phyloP scores from a whole-genome alignment of 768 basidiomycete genomes.

The Pisolithus microcarpus region DNA sequence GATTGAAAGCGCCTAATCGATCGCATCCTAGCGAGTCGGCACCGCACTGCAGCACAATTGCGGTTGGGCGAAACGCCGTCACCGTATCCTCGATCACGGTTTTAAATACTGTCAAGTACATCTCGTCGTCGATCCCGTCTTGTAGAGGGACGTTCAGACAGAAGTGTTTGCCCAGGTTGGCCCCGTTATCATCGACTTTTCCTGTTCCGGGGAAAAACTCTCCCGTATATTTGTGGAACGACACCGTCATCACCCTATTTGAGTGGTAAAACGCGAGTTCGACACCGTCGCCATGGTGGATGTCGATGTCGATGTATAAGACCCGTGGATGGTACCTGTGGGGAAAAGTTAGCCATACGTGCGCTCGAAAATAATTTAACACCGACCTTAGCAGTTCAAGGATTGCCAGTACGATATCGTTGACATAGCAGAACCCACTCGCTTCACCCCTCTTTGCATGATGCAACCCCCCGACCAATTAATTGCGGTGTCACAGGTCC shows the following conservation, averaged over 20 bases:
- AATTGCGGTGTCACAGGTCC: constrained; percentile 90
- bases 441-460: constrained; percentile 98
- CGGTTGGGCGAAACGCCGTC: constrained; percentile 75
- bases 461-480: constrained; percentile 99
- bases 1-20: constrained; percentile 92
- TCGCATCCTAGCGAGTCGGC: constrained; percentile 96
- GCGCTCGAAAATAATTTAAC: not conserved
- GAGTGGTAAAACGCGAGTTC: constrained; percentile 97
- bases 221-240: constrained; percentile 98
- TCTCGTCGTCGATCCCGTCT: constrained; percentile 96
- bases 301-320: constrained; percentile 97
- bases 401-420: constrained; percentile 93
- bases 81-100: constrained; percentile 93
- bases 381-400: constrained; percentile 78
- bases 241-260: constrained; percentile 97
- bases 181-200: constrained; percentile 88
- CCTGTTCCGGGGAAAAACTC: constrained; percentile 99
- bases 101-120: constrained; percentile 94
- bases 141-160: constrained; percentile 90
- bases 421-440: constrained; percentile 97
- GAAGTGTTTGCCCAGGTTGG: constrained; percentile 88
- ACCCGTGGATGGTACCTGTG: constrained; percentile 86
- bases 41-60: constrained; percentile 95
- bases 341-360: not conserved
- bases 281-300: constrained; percentile 97